Evolutionary conservation across 164 flowering plant species (phyloP), one percentile per base, ranked within the genome.

Genomic region (Stephania cephalantha): DNA sequence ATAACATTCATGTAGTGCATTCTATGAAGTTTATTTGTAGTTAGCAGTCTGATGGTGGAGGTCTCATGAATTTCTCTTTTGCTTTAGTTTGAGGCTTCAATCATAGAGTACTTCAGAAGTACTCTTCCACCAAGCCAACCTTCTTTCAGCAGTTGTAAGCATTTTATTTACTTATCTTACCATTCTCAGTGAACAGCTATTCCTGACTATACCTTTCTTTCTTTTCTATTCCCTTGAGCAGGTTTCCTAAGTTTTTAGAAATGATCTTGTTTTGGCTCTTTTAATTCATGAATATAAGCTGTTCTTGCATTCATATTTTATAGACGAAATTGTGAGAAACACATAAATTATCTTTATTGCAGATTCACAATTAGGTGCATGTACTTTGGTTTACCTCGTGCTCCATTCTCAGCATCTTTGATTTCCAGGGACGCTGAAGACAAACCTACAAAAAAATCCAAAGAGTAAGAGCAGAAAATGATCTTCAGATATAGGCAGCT

Each of bases 381-480:
- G 46, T 10, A n/a, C 55, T 48, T 48, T 35, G 42, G 42, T 64
- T 22, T 84, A 87, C 93, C 93, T 69, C 53, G 84, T 71, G 73
- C 68, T 77, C 91, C 93, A 77, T 78, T 82, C 46, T 81, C 92
- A 72, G 81, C 70, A 74, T 94, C 93, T 73, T 78, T 77, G 76
- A 95, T 89, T 89, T 91, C 97, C 86, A 93, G 82, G 25, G 98
- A 87, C 2, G 98, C 99, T 2, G 99, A 89, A 9, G 99, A 96
- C 80, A 94, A 80, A 68, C 99, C 99, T 93, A 92, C 79, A 75
- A 75, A 74, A 12, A 17, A 71, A 42, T 15, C 18, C 9, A 68
- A 20, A 44, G 20, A 46, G 18, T 10, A 42, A 72, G 25, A 45
- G 30, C 44, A 71, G 55, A 44, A 18, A 18, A 22, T 7, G 42